A percentile compares a stretch with the other conserved stretches of the same genome.
phyloP scores from a whole-genome alignment of 306 rosid genomes.

The Lathyrus tuberosus region DNA sequence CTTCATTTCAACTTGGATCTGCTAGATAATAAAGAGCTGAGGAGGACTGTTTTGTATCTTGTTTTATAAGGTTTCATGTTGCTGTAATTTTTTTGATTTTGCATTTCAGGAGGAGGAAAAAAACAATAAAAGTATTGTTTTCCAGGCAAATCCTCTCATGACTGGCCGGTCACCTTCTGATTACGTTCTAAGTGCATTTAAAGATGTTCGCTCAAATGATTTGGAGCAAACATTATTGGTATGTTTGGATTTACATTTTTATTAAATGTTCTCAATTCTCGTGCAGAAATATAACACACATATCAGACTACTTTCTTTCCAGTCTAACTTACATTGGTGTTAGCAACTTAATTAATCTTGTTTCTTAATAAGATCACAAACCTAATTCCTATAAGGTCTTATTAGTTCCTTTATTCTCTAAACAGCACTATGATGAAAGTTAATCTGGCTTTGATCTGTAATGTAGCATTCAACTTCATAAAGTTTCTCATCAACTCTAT shows the following conservation, averaged over 20 bases:
- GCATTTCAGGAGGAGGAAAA: slow-evolving; percentile 71
- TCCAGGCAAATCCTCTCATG: slow-evolving; percentile 73
- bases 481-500: neutral
- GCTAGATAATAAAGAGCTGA: neutral
- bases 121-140: slow-evolving; percentile 44
- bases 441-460: neutral
- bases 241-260: slow-evolving; percentile 38
- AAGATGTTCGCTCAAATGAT: slow-evolving; percentile 80
- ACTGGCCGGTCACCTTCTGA: slow-evolving; percentile 81
- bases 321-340: neutral
- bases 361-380: neutral
- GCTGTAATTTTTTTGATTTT: slow-evolving; percentile 35
- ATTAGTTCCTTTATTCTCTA: neutral
- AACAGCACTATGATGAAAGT: neutral
- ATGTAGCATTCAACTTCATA: no score
- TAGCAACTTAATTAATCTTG: neutral
- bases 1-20: neutral
- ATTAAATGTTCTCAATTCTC: slow-evolving; percentile 23
- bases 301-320: neutral
- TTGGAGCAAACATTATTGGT: slow-evolving; percentile 90
- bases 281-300: neutral
- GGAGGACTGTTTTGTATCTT: neutral
- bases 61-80: slow-evolving; percentile 20
- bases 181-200: slow-evolving; percentile 74
- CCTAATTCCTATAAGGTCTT: neutral